Percentiles rank a stretch among this genome's conserved stretches.
Evolutionary conservation across 2,329 filamentous ascomycete species (phyloP).

Genomic region (Ampelomyces quisqualis): DNA sequence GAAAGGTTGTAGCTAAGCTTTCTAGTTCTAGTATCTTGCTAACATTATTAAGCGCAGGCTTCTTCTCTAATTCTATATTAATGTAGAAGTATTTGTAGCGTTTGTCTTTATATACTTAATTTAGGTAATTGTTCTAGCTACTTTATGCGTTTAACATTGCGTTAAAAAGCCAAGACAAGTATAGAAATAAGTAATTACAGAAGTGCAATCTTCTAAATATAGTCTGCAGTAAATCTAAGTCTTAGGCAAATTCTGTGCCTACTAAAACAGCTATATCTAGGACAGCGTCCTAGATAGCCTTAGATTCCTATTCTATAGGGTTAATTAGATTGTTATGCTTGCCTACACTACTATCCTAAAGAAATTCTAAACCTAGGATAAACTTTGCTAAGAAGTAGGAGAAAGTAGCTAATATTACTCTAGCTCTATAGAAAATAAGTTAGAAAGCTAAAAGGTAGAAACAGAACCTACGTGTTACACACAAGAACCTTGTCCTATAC

Average conservation of each 20-base stretch:
- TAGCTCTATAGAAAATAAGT: conserved; percentile 7
- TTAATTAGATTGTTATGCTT: conserved; percentile 17
- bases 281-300: conserved; percentile 12
- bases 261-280: conserved; percentile 13
- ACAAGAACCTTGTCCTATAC: conserved; percentile 11
- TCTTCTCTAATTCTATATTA: conserved; percentile 11
- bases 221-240: conserved; percentile 1
- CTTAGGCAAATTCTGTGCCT: conserved; percentile 10
- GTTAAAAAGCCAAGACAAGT: conserved; percentile 13
- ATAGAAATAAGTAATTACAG: conserved; percentile 10
- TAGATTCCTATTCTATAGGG: conserved; percentile 11
- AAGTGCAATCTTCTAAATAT: conserved; percentile 9
- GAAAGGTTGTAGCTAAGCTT: conserved; percentile 7
- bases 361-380: conserved; percentile 11
- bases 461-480: conserved; percentile 9
- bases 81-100: conserved; percentile 14
- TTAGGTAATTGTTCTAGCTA: conserved; percentile 13
- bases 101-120: conserved; percentile 6
- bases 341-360: conserved; percentile 9
- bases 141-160: conserved; percentile 11
- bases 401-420: conserved; percentile 12
- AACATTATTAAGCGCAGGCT: conserved; percentile 10
- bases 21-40: conserved; percentile 12
- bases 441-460: background rate
- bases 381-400: conserved; percentile 20